Conservation (phyloP, 139 green algal species). For the Medakamo hakoo region DNA sequence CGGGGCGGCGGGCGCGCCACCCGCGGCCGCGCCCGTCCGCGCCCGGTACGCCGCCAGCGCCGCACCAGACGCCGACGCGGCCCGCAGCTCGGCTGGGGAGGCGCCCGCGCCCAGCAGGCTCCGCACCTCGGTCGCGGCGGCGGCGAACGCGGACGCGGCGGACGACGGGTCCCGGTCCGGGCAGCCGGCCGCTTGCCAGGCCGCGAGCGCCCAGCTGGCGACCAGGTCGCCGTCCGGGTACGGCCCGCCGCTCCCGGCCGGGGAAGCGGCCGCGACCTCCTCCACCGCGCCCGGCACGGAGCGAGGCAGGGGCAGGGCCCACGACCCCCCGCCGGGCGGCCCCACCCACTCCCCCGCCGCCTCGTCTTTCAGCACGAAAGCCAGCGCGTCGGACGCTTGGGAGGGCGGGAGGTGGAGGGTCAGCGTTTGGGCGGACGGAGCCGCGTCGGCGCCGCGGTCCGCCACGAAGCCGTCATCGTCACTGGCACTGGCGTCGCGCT, state of each 20-base stretch:
- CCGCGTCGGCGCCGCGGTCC: background rate
- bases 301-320: conserved; percentile 45
- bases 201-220: background rate
- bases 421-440: conserved; percentile 10
- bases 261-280: background rate
- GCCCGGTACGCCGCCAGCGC: conserved; percentile 6
- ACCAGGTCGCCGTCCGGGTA: conserved; percentile 1
- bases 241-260: background rate
- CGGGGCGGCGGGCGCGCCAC: background rate
- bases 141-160: conserved; percentile 19
- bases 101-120: conserved; percentile 27
- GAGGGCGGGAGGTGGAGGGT: conserved; percentile 37
- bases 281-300: background rate
- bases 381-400: conserved; percentile 62
- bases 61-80: conserved; percentile 16
- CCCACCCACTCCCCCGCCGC: conserved; percentile 54
- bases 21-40: background rate
- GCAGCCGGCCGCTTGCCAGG: background rate
- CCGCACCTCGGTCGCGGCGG: conserved; percentile 35
- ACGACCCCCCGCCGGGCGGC: conserved; percentile 59
- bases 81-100: conserved; percentile 51
- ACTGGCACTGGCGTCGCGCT: background rate
- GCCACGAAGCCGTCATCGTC: background rate
- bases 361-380: conserved; percentile 92
- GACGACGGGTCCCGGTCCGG: background rate